phyloP scores from a whole-genome alignment of 352 stramenopile species.

The Globisporangium splendens region DNA sequence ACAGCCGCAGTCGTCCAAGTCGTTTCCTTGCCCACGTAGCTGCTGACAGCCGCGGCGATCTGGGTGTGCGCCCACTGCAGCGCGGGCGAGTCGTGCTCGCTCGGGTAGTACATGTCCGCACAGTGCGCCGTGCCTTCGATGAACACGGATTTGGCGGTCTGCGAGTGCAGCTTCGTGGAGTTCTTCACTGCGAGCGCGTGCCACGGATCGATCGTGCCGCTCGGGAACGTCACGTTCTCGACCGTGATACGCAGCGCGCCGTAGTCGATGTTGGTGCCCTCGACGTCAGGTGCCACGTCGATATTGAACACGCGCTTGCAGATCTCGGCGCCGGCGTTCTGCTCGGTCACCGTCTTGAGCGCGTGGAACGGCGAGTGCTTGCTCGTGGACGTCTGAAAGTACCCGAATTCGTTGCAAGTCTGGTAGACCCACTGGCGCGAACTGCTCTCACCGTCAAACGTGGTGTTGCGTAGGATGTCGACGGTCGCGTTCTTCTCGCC shows the following conservation, averaged over 20 bases:
- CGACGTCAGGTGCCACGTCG: constrained; percentile 48
- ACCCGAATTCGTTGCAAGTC: constrained; percentile 89
- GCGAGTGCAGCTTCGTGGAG: constrained; percentile 49
- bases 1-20: neutral
- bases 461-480: constrained; percentile 50
- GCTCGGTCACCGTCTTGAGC: constrained; percentile 64
- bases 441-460: constrained; percentile 69
- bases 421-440: constrained; percentile 85
- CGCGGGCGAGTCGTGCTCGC: constrained; percentile 35
- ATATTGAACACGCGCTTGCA: constrained; percentile 84
- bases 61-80: constrained; percentile 69
- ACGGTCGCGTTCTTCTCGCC: constrained; percentile 58
- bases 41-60: constrained; percentile 44
- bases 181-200: constrained; percentile 79
- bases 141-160: constrained; percentile 54
- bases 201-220: constrained; percentile 84
- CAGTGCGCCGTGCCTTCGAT: constrained; percentile 83
- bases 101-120: constrained; percentile 81
- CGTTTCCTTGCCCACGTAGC: constrained; percentile 28
- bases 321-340: constrained; percentile 68
- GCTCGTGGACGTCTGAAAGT: constrained; percentile 78
- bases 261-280: constrained; percentile 71
- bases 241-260: constrained; percentile 73
- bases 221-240: constrained; percentile 77
- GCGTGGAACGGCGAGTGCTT: constrained; percentile 55